Percentiles rank a stretch among this genome's conserved stretches.
phyloP scores from a whole-genome alignment of 106 monocot genomes.

The Allium sativum region DNA sequence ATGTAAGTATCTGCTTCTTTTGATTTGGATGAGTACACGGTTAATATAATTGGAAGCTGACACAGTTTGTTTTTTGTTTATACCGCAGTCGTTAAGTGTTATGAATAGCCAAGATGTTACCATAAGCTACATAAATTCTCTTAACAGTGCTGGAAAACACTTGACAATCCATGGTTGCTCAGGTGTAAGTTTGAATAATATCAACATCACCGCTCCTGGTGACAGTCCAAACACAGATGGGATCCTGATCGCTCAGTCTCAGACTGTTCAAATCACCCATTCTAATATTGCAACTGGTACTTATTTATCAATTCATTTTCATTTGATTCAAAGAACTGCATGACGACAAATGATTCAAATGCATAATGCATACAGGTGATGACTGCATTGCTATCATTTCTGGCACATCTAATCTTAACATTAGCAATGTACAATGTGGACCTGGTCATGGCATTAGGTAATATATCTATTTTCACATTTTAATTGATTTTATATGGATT shows the following conservation, averaged over 20 bases:
- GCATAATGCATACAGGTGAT: background rate
- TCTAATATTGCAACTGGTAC: conserved; percentile 6
- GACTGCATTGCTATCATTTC: conserved; percentile 6
- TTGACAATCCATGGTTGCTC: background rate
- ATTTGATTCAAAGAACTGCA: background rate
- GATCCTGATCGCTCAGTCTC: conserved; percentile 4
- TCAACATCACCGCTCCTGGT: conserved; percentile 3
- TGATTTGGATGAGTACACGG: background rate
- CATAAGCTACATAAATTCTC: background rate
- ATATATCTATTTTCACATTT: background rate
- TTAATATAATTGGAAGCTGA: no score
- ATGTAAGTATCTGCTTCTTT: background rate
- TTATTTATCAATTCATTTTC: no score
- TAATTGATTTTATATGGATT: background rate
- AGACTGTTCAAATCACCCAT: background rate
- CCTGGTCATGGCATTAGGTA: conserved; percentile 12
- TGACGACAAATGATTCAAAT: background rate
- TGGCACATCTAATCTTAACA: background rate
- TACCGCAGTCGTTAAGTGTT: background rate
- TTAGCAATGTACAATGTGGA: background rate
- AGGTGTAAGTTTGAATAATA: background rate
- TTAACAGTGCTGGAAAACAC: conserved; percentile 8
- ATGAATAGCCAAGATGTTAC: conserved; percentile 3
- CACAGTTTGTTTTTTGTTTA: background rate
- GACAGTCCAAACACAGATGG: conserved; percentile 12